phyloP scores from a whole-genome alignment of 1,284 basidiomycete genomes.

The Puccinia novopanici region DNA sequence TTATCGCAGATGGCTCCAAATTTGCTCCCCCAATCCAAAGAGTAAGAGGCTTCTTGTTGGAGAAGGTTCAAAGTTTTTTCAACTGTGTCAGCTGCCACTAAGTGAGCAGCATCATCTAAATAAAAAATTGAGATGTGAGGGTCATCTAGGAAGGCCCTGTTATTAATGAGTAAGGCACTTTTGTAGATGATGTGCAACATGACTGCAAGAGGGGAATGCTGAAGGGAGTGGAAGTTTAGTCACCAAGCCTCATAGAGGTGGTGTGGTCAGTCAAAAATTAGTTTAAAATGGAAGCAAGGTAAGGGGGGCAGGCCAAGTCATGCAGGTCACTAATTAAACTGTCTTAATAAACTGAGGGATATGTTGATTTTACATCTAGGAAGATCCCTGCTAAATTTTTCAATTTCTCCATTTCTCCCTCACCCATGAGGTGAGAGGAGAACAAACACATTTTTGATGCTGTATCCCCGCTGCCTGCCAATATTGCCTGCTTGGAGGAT shows the following conservation, averaged over 20 bases:
- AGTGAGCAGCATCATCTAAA: conserved; percentile 19
- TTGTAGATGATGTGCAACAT: conserved; percentile 39
- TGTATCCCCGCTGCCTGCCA: too few species aligned
- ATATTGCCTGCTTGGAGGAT: too few species aligned
- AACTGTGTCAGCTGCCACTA: conserved; percentile 4
- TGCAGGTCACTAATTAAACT: neutral
- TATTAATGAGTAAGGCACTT: neutral
- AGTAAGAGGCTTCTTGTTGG: neutral
- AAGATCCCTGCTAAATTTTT: too few species aligned
- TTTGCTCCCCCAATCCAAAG: neutral
- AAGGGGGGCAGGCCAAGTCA: neutral
- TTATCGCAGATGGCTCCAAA: conserved; percentile 23
- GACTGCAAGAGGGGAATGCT: too few species aligned
- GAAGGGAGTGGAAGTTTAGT: conserved; percentile 4
- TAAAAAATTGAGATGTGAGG: neutral
- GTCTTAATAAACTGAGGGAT: conserved; percentile 7
- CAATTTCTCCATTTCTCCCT: too few species aligned
- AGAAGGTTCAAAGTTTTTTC: neutral
- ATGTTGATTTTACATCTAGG: conserved; percentile 41
- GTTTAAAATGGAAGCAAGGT: neutral
- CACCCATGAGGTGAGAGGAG: too few species aligned
- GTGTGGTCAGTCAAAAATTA: conserved; percentile 7
- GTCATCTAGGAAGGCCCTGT: neutral
- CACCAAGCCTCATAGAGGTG: conserved; percentile 7
- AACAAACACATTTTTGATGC: too few species aligned